Evolutionary conservation across 225 moss, liverwort and hornwort genomes (phyloP), one percentile per base, ranked within the genome.

Genomic region (Physcomitrellopsis africana): DNA sequence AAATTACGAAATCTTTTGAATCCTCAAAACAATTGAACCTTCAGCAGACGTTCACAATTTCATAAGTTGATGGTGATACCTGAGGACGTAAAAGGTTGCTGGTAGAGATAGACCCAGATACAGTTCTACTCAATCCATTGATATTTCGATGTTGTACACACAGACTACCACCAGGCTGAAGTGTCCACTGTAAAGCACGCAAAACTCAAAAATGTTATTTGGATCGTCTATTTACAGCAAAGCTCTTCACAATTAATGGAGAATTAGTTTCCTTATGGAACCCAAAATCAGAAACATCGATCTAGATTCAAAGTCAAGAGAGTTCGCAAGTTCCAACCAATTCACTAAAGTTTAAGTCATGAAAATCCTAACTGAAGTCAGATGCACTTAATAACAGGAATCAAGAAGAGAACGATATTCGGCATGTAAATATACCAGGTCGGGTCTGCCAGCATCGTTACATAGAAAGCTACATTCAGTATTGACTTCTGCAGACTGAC

Each of bases 401-500:
- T 7, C 4, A 55, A 10, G 51, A 37, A 63, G 54, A 9, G 56
- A 45, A 60, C 41, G 42, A 51, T 57, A 75, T 60, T 10, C 19
- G 12, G 75, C 24, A n/a, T 17, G 15, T 11, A 49, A 11, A 18
- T 0, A 10, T 83, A 88, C 88, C 83, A 86, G 70, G 45, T 84
- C 51, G 22, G 84, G 84, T 24, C 84, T 63, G 56, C 90, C 90
- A 23, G 85, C 85, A 61, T 87, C 90, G 57, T 85, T 90, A 20
- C 76, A 80, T 65, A 90, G 81, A 57, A 90, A 79, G 81, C 85
- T 90, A 87, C 90, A 90, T 57, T 87, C 90, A n/a, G 87, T 80
- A 51, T 3, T 77, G 75, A 90, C 63, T 68, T 81, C 81, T 48
- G 85, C 85, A 54, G 81, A 83, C 67, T 85, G 74, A 42, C 64